A percentile compares a stretch with the other conserved stretches of the same genome.
phyloP scores from a whole-genome alignment of 495 filamentous ascomycete genomes.

The Xanthoparmelia taractica region DNA sequence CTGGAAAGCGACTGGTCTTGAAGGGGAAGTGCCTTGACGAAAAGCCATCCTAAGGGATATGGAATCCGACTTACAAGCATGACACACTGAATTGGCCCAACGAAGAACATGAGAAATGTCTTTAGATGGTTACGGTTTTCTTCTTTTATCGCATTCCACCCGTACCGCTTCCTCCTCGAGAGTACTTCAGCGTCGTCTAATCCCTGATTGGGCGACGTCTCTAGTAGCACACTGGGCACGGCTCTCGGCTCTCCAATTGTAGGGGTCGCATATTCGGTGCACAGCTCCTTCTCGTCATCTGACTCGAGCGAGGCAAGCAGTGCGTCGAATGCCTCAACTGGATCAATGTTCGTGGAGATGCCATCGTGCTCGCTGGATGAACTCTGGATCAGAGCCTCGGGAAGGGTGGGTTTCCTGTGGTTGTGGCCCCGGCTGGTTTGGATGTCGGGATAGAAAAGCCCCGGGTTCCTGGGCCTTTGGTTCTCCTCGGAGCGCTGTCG shows the following conservation, averaged over 20 bases:
- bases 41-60: background rate
- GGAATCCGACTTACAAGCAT: constrained; percentile 62
- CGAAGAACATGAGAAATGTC: constrained; percentile 78
- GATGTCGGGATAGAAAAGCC: background rate
- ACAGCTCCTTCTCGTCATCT: constrained; percentile 56
- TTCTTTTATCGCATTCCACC: constrained; percentile 82
- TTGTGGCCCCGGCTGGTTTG: background rate
- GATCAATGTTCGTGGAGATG: constrained; percentile 32
- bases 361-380: background rate
- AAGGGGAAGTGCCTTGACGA: background rate
- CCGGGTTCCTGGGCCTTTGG: background rate
- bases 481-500: background rate
- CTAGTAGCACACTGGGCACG: constrained; percentile 58
- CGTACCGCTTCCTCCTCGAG: constrained; percentile 66
- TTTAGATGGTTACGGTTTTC: constrained; percentile 77
- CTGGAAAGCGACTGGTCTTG: background rate
- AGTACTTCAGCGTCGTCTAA: constrained; percentile 64
- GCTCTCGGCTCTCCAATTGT: constrained; percentile 39
- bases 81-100: constrained; percentile 87
- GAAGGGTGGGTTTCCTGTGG: background rate
- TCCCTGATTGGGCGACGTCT: constrained; percentile 63
- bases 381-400: background rate
- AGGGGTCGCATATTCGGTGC: constrained; percentile 42
- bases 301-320: constrained; percentile 79
- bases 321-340: constrained; percentile 67